phyloP scores from a whole-genome alignment of 345 rosid species.

The Euphorbia peplus region DNA sequence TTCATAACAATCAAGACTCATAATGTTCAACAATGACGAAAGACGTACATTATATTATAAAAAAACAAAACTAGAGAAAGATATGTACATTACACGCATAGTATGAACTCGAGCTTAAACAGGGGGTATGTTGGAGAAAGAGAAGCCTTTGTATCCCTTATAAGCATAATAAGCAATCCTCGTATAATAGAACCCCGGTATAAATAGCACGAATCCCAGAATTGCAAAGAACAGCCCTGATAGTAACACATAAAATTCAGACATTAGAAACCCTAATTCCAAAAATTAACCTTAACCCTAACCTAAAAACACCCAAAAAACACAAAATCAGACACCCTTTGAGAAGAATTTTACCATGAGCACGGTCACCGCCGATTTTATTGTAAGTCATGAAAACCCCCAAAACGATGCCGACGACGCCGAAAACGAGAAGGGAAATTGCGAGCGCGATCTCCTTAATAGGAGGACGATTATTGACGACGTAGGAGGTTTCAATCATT shows the following conservation, averaged over 20 bases:
- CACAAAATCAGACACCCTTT: too few relatives aligned
- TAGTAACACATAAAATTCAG: neutral
- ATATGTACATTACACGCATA: conserved; percentile 18
- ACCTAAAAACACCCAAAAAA: neutral
- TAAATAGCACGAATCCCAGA: conserved; percentile 76
- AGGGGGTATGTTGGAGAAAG: conserved; percentile 87
- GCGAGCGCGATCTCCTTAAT: conserved; percentile 93
- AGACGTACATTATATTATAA: neutral
- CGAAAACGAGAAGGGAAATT: conserved; percentile 79
- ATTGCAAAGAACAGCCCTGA: conserved; percentile 87
- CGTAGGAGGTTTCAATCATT: conserved; percentile 64
- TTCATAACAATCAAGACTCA: neutral
- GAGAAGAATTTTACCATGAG: too few relatives aligned
- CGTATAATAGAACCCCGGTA: conserved; percentile 90
- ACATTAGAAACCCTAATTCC: neutral
- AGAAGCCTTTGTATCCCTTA: conserved; percentile 95
- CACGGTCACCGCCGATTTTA: conserved; percentile 84
- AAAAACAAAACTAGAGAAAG: conserved; percentile 2
- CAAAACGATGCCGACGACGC: conserved; percentile 62
- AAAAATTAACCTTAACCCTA: too few relatives aligned
- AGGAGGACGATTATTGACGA: conserved; percentile 76
- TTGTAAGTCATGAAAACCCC: conserved; percentile 74
- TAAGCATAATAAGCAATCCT: conserved; percentile 93
- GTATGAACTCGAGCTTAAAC: conserved; percentile 30
- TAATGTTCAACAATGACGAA: neutral